Base-by-base conservation (phyloP, 257 asterid genomes). In the Solanum microdontum region DNA sequence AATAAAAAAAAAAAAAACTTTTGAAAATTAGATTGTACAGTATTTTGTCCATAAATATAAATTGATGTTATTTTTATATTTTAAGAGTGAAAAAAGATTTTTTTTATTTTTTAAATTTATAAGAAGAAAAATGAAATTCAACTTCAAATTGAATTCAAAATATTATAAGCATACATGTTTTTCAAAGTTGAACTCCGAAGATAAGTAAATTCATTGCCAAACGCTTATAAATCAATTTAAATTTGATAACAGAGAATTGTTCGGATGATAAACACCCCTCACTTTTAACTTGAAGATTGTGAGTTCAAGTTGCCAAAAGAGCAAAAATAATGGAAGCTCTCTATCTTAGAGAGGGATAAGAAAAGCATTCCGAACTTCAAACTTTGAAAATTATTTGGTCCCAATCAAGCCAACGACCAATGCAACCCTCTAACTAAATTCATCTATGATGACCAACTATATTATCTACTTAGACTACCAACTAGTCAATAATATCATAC, bases 261-360 rank as follows among this genome's bases (percentile, higher is more conserved):
- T 17, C 3, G 0, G 0, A 51, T 51, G n/a, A 7, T 51, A 7
- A 51, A 17, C 4, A 51, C 0, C 3, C 0, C 0, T 17, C 2
- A 17, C 3, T 55, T 55, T 7, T 0, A 21, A 55, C 0, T 3
- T 55, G 10, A 19, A 55, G n/a, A 1, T 55, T 7, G 2, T 19
- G 11, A 19, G 0, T 55, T 3, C 1, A 51, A 6, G 0, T 51
- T 1, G 0, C 1, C 8, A 17, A 51, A 51, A 6, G 11, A 19
- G 2, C 0, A 55, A 21, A 55, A 19, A 17, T 55, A 19, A 55
- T 19, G 0, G 0, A 55, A 55, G 24, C 58, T 14, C 21, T n/a
- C n/a, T n/a, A n/a, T n/a, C n/a, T 13, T 4, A 13, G 7, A 7
- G 2, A 19, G 64, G 64, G 64, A 3, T 7, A 19, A 19, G 1